Percentiles rank a stretch among this genome's conserved stretches.
These are phyloP conservation scores for Solanum hybrid DNA, from an alignment of 305 asterid genomes.

Conservation along the genomic window DNA sequence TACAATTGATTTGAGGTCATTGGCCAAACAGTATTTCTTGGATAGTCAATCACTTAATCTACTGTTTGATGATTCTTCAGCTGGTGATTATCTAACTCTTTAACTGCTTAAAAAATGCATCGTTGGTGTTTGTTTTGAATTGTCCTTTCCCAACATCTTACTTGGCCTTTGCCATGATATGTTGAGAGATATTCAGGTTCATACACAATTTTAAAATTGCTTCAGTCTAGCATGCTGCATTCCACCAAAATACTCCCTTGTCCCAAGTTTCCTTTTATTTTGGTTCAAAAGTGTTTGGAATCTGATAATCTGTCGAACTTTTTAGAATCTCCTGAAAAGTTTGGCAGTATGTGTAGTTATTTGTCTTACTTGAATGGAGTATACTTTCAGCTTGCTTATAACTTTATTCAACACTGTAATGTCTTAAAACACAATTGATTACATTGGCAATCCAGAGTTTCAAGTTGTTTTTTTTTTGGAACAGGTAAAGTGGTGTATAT, in stretches of 20 bases:
- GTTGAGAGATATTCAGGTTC: not conserved
- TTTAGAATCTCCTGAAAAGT: not conserved
- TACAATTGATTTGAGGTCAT: conserved; percentile 59
- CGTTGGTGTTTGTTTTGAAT: not conserved
- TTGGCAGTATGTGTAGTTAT: not conserved
- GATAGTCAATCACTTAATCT: conserved; percentile 72
- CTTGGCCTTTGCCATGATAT: not conserved
- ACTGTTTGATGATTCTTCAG: conserved; percentile 52
- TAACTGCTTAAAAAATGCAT: not conserved
- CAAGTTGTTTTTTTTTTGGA: not conserved
- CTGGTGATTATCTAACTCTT: conserved; percentile 48
- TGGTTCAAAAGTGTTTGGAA: not conserved
- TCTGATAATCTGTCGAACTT: not conserved
- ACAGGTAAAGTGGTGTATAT: not conserved
- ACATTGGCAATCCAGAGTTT: not conserved
- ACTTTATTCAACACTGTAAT: not conserved
- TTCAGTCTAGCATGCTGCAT: not conserved
- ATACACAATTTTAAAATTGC: not conserved
- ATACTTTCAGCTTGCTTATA: not conserved
- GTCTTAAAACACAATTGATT: not conserved
- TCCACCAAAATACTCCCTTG: not conserved
- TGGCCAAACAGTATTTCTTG: conserved; percentile 87
- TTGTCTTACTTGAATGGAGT: not conserved
- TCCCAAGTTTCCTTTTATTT: not conserved
- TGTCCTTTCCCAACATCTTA: not conserved